A percentile compares a stretch with the other conserved stretches of the same genome.
Conservation (phyloP, 2,329 filamentous ascomycete species). For the Ophiostoma piceae region DNA sequence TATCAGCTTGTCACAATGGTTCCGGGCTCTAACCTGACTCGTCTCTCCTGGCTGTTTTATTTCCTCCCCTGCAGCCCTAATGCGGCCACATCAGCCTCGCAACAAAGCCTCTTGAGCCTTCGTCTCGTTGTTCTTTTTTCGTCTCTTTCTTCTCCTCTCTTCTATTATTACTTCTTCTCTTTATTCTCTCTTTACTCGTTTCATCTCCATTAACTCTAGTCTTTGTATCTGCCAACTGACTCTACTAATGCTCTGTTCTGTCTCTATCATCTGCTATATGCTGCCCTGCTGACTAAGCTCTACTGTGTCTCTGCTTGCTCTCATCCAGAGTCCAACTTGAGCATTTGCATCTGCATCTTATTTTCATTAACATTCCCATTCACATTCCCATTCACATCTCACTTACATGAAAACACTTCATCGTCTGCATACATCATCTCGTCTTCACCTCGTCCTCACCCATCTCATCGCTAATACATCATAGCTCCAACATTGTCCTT, state of each 20-base stretch:
- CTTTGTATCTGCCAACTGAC: background rate
- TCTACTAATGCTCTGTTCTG: conserved; percentile 10
- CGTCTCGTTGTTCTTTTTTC: background rate
- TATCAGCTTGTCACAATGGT: background rate
- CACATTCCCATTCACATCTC: background rate
- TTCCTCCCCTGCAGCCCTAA: background rate
- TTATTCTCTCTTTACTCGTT: background rate
- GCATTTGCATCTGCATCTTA: background rate
- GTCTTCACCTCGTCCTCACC: no score
- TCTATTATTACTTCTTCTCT: no score
- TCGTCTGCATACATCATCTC: background rate
- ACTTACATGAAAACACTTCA: background rate
- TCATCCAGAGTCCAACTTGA: background rate
- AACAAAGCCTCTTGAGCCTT: background rate
- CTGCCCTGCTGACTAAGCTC: background rate
- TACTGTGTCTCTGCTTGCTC: background rate
- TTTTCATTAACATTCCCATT: background rate
- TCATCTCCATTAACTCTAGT: background rate
- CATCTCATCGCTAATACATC: conserved; percentile 18
- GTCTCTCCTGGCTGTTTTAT: background rate
- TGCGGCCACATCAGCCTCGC: background rate
- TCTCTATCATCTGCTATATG: background rate
- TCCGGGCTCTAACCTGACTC: background rate
- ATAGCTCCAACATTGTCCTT: conserved; percentile 12
- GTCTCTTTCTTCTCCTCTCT: background rate